Conservation (phyloP, 345 rosid genomes). For the Dipteronia sinensis region DNA sequence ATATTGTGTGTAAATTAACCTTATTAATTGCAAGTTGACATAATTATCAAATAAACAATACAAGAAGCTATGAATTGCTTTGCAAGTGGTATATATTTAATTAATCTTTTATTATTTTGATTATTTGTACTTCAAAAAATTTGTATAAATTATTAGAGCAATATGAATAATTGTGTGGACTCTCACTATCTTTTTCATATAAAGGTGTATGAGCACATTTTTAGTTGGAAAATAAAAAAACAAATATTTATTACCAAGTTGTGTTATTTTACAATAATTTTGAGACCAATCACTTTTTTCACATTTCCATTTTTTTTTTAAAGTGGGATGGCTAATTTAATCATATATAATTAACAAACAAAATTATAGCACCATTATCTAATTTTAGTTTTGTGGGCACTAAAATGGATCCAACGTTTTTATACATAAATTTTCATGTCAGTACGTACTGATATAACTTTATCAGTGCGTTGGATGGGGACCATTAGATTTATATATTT, state of each 20-base stretch:
- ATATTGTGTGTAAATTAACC: too few relatives aligned
- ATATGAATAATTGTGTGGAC: slow-evolving; percentile 6
- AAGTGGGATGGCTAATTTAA: not conserved
- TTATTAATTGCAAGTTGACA: slow-evolving; percentile 1
- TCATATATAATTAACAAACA: not conserved
- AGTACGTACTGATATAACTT: too few relatives aligned
- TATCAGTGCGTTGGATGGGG: too few relatives aligned
- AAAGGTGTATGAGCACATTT: not conserved
- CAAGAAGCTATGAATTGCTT: not conserved
- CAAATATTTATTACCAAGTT: not conserved
- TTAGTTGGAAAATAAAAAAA: not conserved
- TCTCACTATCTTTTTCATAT: not conserved
- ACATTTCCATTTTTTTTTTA: not conserved
- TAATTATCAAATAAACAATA: too few relatives aligned
- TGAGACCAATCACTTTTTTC: not conserved
- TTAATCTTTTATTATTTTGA: not conserved
- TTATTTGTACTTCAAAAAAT: not conserved
- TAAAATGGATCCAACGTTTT: too few relatives aligned
- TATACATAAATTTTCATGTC: too few relatives aligned
- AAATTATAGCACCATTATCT: not conserved
- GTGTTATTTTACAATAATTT: not conserved
- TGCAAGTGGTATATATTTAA: slow-evolving; percentile 13
- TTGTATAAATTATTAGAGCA: not conserved
- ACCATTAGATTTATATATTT: too few relatives aligned
- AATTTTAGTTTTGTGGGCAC: too few relatives aligned